A percentile compares a stretch with the other conserved stretches of the same genome.
Conservation (phyloP, 2,329 filamentous ascomycete genomes). For the Ophiobolus disseminans region DNA sequence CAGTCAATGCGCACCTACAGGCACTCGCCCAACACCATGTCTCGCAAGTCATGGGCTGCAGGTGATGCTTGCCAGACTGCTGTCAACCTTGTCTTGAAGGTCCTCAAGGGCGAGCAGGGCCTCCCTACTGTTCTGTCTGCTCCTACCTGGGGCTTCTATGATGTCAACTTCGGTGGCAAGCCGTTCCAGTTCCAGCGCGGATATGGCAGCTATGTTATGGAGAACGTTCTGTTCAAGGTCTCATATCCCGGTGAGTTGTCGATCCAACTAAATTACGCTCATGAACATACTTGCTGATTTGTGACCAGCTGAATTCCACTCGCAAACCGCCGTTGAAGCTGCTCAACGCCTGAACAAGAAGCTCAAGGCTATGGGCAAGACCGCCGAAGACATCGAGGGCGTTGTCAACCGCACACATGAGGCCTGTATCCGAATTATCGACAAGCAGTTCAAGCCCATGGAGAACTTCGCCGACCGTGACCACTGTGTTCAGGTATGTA, state of each 20-base stretch:
- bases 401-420: constrained; percentile 97
- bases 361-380: constrained; percentile 85
- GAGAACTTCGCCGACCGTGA: constrained; percentile 99
- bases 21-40: constrained; percentile 99
- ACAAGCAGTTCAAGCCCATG: constrained; percentile 99
- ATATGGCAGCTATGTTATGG: constrained; percentile 99
- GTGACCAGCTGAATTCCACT: constrained; percentile 86
- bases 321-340: constrained; percentile 95
- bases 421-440: constrained; percentile 97
- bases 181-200: constrained; percentile 90
- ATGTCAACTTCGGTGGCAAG: constrained; percentile 95
- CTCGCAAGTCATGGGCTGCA: constrained; percentile 97
- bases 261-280: background rate
- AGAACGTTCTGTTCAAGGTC: constrained; percentile 99
- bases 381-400: constrained; percentile 85
- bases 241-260: constrained; percentile 81
- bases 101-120: constrained; percentile 88
- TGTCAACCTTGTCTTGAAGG: constrained; percentile 89
- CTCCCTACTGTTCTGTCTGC: constrained; percentile 92
- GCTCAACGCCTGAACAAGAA: constrained; percentile 86
- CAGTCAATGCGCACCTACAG: constrained; percentile 96
- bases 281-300: background rate
- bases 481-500: constrained; percentile 85
- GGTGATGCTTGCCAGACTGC: constrained; percentile 97
- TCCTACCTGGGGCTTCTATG: constrained; percentile 97